Percentiles rank a stretch among this genome's conserved stretches.
Evolutionary conservation across 768 basidiomycete species (phyloP).

Genomic region (Boletus vinaceobasis): DNA sequence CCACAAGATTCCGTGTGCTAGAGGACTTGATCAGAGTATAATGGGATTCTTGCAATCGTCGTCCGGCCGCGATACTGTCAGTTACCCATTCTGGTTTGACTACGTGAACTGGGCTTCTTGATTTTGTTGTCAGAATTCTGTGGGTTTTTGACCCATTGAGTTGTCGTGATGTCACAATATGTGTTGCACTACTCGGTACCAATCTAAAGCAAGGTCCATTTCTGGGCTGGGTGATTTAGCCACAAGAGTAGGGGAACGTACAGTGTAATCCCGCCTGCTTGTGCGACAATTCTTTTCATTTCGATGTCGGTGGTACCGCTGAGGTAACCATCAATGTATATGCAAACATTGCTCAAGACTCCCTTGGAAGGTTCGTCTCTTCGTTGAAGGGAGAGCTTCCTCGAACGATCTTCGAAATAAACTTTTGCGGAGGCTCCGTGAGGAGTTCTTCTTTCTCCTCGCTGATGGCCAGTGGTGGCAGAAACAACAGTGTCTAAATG

Average conservation of each 20-base stretch:
- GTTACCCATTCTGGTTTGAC: conserved; percentile 75
- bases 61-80: conserved; percentile 63
- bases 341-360: conserved; percentile 42
- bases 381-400: conserved; percentile 41
- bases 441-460: conserved; percentile 42
- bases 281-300: conserved; percentile 64
- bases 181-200: conserved; percentile 63
- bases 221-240: background rate
- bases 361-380: conserved; percentile 16
- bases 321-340: conserved; percentile 73
- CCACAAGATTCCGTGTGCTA: conserved; percentile 36
- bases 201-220: conserved; percentile 34
- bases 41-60: conserved; percentile 54
- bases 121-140: conserved; percentile 52
- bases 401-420: conserved; percentile 43
- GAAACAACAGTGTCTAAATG: conserved; percentile 57
- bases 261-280: conserved; percentile 66
- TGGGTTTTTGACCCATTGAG: conserved; percentile 73
- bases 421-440: conserved; percentile 27
- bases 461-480: conserved; percentile 67
- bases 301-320: conserved; percentile 74
- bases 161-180: conserved; percentile 72
- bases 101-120: conserved; percentile 49
- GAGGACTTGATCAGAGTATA: conserved; percentile 50
- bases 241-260: conserved; percentile 33